Percentiles rank a stretch among this genome's conserved stretches.
Evolutionary conservation across 345 rosid genomes (phyloP).

Genomic region (Eucalyptus melliodora): DNA sequence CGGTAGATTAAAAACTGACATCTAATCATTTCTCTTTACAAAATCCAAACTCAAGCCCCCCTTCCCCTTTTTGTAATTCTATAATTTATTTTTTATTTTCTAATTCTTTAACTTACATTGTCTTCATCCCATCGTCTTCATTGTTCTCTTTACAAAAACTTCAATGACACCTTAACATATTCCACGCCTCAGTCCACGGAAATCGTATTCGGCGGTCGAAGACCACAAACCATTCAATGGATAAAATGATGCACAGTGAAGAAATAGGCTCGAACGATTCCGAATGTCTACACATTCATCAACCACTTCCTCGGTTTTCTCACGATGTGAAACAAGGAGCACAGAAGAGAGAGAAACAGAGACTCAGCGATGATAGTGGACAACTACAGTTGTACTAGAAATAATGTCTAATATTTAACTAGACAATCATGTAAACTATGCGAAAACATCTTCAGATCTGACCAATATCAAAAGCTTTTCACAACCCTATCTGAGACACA

Average conservation of each 20-base stretch:
- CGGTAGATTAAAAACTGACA: rapidly evolving
- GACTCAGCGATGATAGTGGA: not conserved
- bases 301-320: too few species aligned
- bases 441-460: not conserved
- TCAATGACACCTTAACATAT: too few species aligned
- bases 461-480: not conserved
- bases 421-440: not conserved
- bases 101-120: not conserved
- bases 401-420: not conserved
- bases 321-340: not conserved
- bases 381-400: not conserved
- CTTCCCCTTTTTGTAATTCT: not conserved
- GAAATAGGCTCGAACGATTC: too few species aligned
- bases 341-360: not conserved
- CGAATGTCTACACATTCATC: too few species aligned
- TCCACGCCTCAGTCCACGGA: too few species aligned
- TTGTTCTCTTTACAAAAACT: too few species aligned
- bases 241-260: too few species aligned
- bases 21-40: too few species aligned
- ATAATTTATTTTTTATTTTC: too few species aligned
- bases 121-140: not conserved
- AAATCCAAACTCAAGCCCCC: too few species aligned
- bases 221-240: too few species aligned
- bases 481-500: not conserved
- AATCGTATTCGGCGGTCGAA: too few species aligned